Conservation (phyloP, 2,329 filamentous ascomycete genomes). For the Ophiocordyceps camponoti-rufipedis region DNA sequence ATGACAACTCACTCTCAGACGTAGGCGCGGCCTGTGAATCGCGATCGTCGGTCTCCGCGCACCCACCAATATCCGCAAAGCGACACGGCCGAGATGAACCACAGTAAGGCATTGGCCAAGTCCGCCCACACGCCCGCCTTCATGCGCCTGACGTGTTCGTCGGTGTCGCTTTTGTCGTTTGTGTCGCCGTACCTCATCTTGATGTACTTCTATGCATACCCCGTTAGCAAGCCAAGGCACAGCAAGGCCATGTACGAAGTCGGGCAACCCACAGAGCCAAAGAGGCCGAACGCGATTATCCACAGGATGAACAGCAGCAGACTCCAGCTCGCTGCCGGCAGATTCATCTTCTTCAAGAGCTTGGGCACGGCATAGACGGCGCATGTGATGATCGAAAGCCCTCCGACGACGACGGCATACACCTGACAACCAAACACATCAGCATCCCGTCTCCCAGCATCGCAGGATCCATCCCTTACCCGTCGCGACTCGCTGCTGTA, state of each 20-base stretch:
- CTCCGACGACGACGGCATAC: conserved; percentile 55
- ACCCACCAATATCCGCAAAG: conserved; percentile 40
- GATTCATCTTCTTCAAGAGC: conserved; percentile 28
- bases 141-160: conserved; percentile 53
- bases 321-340: conserved; percentile 48
- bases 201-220: conserved; percentile 43
- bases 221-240: background rate
- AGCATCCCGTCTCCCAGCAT: background rate
- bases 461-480: conserved; percentile 22
- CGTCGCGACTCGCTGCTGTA: conserved; percentile 38
- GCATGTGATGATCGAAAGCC: conserved; percentile 44
- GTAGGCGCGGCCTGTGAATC: conserved; percentile 40
- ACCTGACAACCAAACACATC: conserved; percentile 21
- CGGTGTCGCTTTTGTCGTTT: conserved; percentile 34
- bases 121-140: conserved; percentile 77
- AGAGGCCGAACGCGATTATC: conserved; percentile 68
- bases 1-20: conserved; percentile 16
- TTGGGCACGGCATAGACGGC: conserved; percentile 48
- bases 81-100: conserved; percentile 45
- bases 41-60: conserved; percentile 29
- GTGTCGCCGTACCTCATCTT: conserved; percentile 22
- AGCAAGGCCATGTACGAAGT: background rate
- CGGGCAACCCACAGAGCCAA: conserved; percentile 37
- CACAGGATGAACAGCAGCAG: conserved; percentile 57
- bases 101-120: conserved; percentile 55